A percentile compares a stretch with the other conserved stretches of the same genome.
Conservation (phyloP, 2,329 filamentous ascomycete genomes). For the Cadophora luteo-olivacea region DNA sequence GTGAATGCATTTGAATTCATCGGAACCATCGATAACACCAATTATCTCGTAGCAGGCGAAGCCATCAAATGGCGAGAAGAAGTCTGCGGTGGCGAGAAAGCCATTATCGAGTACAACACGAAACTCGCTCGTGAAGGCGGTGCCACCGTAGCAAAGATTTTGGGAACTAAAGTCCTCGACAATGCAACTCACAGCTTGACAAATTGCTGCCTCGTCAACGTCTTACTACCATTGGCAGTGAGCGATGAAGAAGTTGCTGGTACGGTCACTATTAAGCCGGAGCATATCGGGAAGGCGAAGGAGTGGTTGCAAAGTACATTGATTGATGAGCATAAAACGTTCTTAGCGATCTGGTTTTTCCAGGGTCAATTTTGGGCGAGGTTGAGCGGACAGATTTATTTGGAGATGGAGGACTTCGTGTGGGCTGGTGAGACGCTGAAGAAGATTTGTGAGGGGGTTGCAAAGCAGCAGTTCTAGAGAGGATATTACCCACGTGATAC, state of each 20-base stretch:
- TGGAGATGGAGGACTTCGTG: slow-evolving; percentile 81
- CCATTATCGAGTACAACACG: slow-evolving; percentile 68
- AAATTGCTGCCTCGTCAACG: slow-evolving; percentile 74
- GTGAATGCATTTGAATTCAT: slow-evolving; percentile 77
- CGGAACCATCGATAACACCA: slow-evolving; percentile 75
- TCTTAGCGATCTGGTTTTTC: slow-evolving; percentile 69
- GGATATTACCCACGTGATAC: not conserved
- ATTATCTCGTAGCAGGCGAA: slow-evolving; percentile 75
- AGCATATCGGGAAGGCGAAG: slow-evolving; percentile 51
- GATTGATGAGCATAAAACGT: slow-evolving; percentile 70
- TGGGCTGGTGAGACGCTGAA: slow-evolving; percentile 59
- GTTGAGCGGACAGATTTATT: slow-evolving; percentile 81
- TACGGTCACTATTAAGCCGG: slow-evolving; percentile 33
- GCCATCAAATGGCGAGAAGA: slow-evolving; percentile 74
- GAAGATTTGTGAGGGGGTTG: slow-evolving; percentile 58
- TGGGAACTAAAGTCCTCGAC: slow-evolving; percentile 77
- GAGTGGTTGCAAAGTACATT: slow-evolving; percentile 65
- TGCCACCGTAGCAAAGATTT: slow-evolving; percentile 60
- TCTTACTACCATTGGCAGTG: slow-evolving; percentile 69
- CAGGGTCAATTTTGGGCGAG: slow-evolving; percentile 71
- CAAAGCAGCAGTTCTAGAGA: slow-evolving; percentile 45
- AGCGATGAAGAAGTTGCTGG: slow-evolving; percentile 40
- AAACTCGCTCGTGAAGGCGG: slow-evolving; percentile 70
- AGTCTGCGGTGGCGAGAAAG: slow-evolving; percentile 75
- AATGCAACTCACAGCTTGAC: slow-evolving; percentile 67